phyloP scores from a whole-genome alignment of 2,329 filamentous ascomycete species.

The Cercospora zeae-maydis region DNA sequence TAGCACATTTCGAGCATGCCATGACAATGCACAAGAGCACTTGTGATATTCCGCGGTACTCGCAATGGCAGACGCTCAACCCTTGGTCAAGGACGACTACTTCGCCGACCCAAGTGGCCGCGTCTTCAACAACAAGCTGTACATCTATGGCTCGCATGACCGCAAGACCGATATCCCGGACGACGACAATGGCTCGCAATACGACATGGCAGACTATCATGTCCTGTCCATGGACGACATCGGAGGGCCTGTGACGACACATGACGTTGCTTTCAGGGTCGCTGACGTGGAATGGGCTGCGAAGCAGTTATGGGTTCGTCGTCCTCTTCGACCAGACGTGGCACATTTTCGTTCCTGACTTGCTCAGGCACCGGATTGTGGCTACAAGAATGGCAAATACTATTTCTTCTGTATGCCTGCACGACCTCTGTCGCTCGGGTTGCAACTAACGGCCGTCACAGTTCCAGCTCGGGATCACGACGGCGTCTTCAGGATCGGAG shows the following conservation, averaged over 20 bases:
- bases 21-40: not conserved
- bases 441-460: not conserved
- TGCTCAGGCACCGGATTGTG: slow-evolving; percentile 65
- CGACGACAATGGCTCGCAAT: slow-evolving; percentile 83
- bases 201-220: slow-evolving; percentile 81
- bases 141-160: slow-evolving; percentile 79
- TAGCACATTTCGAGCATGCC: not conserved
- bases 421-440: not conserved
- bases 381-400: slow-evolving; percentile 64
- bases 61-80: slow-evolving; percentile 43
- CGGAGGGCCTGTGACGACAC: slow-evolving; percentile 62
- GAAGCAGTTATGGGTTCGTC: slow-evolving; percentile 65
- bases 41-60: not conserved
- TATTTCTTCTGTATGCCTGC: slow-evolving; percentile 58
- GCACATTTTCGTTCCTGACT: not conserved
- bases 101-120: slow-evolving; percentile 78
- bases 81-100: slow-evolving; percentile 71
- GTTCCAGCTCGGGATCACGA: slow-evolving; percentile 68
- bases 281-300: slow-evolving; percentile 71
- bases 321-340: not conserved
- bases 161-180: slow-evolving; percentile 68
- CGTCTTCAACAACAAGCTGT: slow-evolving; percentile 70
- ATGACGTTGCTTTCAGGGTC: slow-evolving; percentile 64
- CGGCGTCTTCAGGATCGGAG: slow-evolving; percentile 70
- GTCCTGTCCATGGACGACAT: slow-evolving; percentile 64